Base-by-base conservation (phyloP, 2,329 filamentous ascomycete species). In the Malbranchea cinnamomea region DNA sequence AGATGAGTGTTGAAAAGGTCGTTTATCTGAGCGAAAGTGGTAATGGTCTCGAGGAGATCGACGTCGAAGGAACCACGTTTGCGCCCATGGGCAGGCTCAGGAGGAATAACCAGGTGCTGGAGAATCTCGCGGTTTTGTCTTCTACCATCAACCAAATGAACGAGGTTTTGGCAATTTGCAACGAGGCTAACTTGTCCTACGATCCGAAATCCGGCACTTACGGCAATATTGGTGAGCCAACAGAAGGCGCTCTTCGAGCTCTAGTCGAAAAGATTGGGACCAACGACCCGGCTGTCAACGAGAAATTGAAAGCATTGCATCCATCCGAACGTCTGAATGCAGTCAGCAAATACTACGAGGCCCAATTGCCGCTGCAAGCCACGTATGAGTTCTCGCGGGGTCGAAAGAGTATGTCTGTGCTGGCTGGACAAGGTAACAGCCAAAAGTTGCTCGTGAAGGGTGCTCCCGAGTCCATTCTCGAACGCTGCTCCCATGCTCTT, bases 391-490 rank as follows among this genome's bases (percentile, higher is more conserved):
- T 98, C 59, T 95, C 89, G 1, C 76, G 89, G 45, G 89, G 98
- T 56, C 74, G 89, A 39, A 98, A 98, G 71, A 95, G 87, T 58
- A 98, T 98, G 89, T 98, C 89, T 27, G 91, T 98, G 20, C 63
- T 95, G 35, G 82, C 91, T 38, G 69, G 78, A 41, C 67, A 69
- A 32, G 76, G 70, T 33, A 63, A 66, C 28, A 57, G 73, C 30
- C 73, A 89, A 59, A 84, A 78, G 52, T 74, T 98, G 7, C 68
- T 98, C 28, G 85, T 98, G 41, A 98, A 98, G 62, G 89, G 89
- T 46, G 89, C 91, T 12, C 89, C 89, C 4, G 89, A 98, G 56
- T 83, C 84, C 8, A 76, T 98, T 43, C 70, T 98, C 38, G 87
- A 93, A 45, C 79, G 91, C 36, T 98, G 89, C 64, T 78, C 82